A percentile compares a stretch with the other conserved stretches of the same genome.
These are phyloP conservation scores for Pseudogymnoascus sp. DNA, from an alignment of 2,329 filamentous ascomycete genomes.

Conservation along the genomic window DNA sequence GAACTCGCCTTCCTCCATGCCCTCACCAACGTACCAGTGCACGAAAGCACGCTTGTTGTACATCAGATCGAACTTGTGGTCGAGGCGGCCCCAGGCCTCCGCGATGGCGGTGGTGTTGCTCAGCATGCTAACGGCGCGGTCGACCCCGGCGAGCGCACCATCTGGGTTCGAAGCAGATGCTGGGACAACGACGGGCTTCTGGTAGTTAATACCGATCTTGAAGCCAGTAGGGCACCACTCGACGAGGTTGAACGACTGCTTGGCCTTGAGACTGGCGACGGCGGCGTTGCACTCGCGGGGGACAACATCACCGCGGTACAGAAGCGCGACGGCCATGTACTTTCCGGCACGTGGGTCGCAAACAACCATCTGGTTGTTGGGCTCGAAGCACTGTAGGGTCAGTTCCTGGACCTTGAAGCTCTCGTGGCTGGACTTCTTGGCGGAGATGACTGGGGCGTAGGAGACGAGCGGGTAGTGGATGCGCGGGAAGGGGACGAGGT, in stretches of 20 bases:
- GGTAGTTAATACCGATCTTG: slow-evolving; percentile 61
- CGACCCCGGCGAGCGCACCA: slow-evolving; percentile 44
- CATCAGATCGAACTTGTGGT: slow-evolving; percentile 64
- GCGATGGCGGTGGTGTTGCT: slow-evolving; percentile 60
- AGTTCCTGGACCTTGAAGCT: slow-evolving; percentile 58
- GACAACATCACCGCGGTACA: slow-evolving; percentile 59
- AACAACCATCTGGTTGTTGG: slow-evolving; percentile 62
- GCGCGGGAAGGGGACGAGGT: slow-evolving; percentile 58
- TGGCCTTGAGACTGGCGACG: slow-evolving; percentile 54
- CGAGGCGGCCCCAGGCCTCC: slow-evolving; percentile 55
- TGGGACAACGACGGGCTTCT: slow-evolving; percentile 46
- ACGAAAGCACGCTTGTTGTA: slow-evolving; percentile 62
- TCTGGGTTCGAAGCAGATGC: slow-evolving; percentile 26
- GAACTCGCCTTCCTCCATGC: slow-evolving; percentile 64
- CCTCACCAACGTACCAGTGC: slow-evolving; percentile 64
- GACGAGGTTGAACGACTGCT: slow-evolving; percentile 55
- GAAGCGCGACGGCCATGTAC: slow-evolving; percentile 59
- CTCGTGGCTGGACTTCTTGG: slow-evolving; percentile 53
- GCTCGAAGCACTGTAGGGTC: slow-evolving; percentile 59
- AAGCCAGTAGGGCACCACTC: slow-evolving; percentile 64
- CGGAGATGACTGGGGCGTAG: slow-evolving; percentile 55
- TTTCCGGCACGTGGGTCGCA: slow-evolving; percentile 59
- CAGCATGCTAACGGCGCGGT: slow-evolving; percentile 52
- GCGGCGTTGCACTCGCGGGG: slow-evolving; percentile 53
- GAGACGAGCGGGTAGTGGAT: slow-evolving; percentile 60